Evolutionary conservation across 139 green algal genomes (phyloP), one percentile per base, ranked within the genome.

Genomic region (Coelastrella sp.): DNA sequence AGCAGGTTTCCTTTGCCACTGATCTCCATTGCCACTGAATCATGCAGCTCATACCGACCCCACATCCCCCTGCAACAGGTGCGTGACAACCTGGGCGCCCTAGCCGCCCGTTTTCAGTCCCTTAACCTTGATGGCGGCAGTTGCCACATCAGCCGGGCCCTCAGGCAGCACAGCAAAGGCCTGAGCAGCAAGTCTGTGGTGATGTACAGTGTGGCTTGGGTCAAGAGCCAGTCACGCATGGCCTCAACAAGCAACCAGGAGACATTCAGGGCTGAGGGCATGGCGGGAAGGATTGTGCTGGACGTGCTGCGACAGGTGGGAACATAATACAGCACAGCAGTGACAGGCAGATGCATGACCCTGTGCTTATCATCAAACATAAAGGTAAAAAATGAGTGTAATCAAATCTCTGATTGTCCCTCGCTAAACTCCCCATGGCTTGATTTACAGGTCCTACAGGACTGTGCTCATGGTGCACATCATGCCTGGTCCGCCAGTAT

Each of bases 201-300:
- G 74, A 85, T 90, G 83, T 95, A 93, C 87, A 84, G 61, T 20
- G 85, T 92, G 9, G 90, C 93, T 58, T 97, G 95, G 95, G 95
- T 96, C n/a, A 90, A 90, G 63, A 91, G 70, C 35, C 94, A 97
- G 92, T 90, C 78, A 58, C 89, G 96, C 35, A 97, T 98, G 96
- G 76, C 84, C 0, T 90, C 66, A 78, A 98, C 92, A 65, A 96
- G 93, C 94, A 98, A 98, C 88, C 96, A 98, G 93, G 95, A 95
- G 90, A 95, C 93, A 8, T 95, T 94, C 88, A 88, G 74, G 17
- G 91, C 89, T 1, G 72, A 89, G 14, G 85, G 90, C 6, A 11
- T 93, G 59, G 19, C 24, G 8, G 93, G 93, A 6, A 85, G 93
- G 7, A 83, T 95, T 56, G 91, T 94, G 56, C 68, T 93, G 76